Evolutionary conservation across 352 stramenopile genomes (phyloP), one percentile per base, ranked within the genome.

Genomic region (Pythium biforme): DNA sequence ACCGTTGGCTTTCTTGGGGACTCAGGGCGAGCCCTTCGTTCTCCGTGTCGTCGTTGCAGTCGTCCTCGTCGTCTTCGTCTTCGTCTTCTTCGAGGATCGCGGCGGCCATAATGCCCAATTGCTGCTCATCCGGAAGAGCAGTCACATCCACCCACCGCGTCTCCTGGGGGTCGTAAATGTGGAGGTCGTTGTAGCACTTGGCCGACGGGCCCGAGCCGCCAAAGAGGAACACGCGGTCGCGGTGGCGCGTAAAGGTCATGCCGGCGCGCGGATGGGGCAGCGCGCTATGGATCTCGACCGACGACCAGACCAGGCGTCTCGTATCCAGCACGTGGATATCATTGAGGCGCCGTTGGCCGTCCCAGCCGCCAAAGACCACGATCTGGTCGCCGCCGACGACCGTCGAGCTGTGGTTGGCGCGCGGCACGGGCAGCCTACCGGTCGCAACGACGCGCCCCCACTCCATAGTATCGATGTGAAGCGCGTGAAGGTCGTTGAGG

Each of bases 261-360:
- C 94, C 96, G 0, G 94, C 93, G 43, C 94, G 71, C 10, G 95
- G 94, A 67, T 97, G 88, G 8, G 94, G 94, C 50, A 96, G 77
- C 11, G 86, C 37, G 31, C 51, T 64, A 54, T 68, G 65, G 15
- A 81, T 61, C 43, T 75, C 73, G 47, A 91, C 77, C 4, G 71
- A 60, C 1, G 92, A 94, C 96, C 95, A 99, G n/a, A 79, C 89
- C 51, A 88, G 87, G 25, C 81, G 95, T 17, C 54, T 65, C 9
- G 88, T 97, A 67, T 98, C 84, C n/a, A 99, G 77, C 33, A 98
- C 83, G 74, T 98, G 89, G 55, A 99, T 89, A 73, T 98, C 96
- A 72, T 98, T 99, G 12, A 99, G 80, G 50, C 94, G 77, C 62
- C 96, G 83, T 34, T 84, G 81, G n/a, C 89, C 89, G 62, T 97